These are phyloP conservation scores for Nakaseomyces bracarensis DNA, from an alignment of 1,139 yeast genomes.

Conservation along the genomic window DNA sequence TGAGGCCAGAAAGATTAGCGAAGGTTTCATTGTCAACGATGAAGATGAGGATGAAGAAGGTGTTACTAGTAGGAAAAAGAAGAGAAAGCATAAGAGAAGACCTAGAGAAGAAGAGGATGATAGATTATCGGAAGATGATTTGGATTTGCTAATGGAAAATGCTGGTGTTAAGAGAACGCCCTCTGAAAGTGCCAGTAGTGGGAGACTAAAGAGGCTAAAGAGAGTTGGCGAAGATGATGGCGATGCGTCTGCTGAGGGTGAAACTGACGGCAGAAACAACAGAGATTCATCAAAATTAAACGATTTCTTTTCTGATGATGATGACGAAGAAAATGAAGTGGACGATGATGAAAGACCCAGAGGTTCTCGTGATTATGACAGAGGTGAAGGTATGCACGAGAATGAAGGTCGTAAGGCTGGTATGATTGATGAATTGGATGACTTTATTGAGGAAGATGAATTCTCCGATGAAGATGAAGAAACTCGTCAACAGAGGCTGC, in stretches of 20 bases:
- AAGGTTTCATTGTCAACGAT: constrained; percentile 91
- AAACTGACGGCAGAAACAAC: constrained; percentile 24
- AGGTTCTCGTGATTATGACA: constrained; percentile 6
- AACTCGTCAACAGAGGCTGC: constrained; percentile 37
- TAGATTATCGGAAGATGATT: constrained; percentile 88
- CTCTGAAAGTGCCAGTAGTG: constrained; percentile 33
- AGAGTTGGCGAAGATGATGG: constrained; percentile 43
- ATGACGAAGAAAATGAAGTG: constrained; percentile 38
- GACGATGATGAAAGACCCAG: constrained; percentile 27
- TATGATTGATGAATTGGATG: constrained; percentile 77
- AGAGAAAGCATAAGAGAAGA: constrained; percentile 32
- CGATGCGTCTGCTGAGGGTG: constrained; percentile 28
- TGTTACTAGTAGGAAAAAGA: constrained; percentile 37
- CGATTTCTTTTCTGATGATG: constrained; percentile 82
- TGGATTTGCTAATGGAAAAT: constrained; percentile 84
- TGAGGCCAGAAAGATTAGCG: constrained; percentile 66
- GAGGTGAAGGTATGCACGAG: constrained; percentile 11
- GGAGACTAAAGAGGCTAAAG: constrained; percentile 72
- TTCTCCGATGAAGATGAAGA: constrained; percentile 84
- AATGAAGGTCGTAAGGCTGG: constrained; percentile 21
- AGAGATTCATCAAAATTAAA: constrained; percentile 42
- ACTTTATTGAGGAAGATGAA: constrained; percentile 95
- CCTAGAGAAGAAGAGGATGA: constrained; percentile 39
- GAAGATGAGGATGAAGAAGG: constrained; percentile 53
- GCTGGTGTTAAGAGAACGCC: constrained; percentile 54